Evolutionary conservation across 1,284 basidiomycete genomes (phyloP), one percentile per base, ranked within the genome.

Genomic region (Peniophora sp.): DNA sequence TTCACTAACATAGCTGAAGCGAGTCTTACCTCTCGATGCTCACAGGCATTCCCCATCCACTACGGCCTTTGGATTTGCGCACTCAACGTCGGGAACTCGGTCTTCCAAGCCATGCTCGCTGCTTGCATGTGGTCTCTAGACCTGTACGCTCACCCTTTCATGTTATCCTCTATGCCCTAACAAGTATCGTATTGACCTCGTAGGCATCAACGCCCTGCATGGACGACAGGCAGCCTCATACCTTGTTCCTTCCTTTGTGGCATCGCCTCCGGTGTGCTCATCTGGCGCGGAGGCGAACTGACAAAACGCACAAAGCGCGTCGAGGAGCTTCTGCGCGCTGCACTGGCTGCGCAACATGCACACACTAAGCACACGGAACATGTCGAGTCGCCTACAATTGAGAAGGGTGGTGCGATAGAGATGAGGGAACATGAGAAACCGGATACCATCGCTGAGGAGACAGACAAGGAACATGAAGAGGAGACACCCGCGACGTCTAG

Each of bases 101-200:
- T 90, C 50, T 92, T 92, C 64, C 90, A 92, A 67, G 79, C 75
- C 52, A 74, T 88, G n/a, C 69, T 90, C 11, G 89, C 87, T 58
- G 86, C 79, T 2, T 82, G 78, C 39, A 93, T 93, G 83, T 94
- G 91, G 92, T 78, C 85, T 2, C 65, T 94, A 60, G 79, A 85
- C 60, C 69, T 81, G 74, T 77, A 57, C 53, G 65, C 52, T 6
- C n/a, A 27, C 19, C 17, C 45, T 43, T 12, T 35, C 14, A 16
- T 38, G n/a, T 36, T 34, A 11, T 20, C 27, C 35, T 24, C 11
- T 12, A 20, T 3, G 10, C 20, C 32, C 25, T 48, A 27, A 44
- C 48, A 24, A 34, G n/a, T n/a, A n/a, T n/a, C n/a, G n/a, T n/a
- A n/a, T 19, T 16, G 11, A 36, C 10, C 19, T 36, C 27, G 12